Evolutionary conservation across 2,329 filamentous ascomycete species (phyloP).

Genomic region (Pleomassaria siparia): DNA sequence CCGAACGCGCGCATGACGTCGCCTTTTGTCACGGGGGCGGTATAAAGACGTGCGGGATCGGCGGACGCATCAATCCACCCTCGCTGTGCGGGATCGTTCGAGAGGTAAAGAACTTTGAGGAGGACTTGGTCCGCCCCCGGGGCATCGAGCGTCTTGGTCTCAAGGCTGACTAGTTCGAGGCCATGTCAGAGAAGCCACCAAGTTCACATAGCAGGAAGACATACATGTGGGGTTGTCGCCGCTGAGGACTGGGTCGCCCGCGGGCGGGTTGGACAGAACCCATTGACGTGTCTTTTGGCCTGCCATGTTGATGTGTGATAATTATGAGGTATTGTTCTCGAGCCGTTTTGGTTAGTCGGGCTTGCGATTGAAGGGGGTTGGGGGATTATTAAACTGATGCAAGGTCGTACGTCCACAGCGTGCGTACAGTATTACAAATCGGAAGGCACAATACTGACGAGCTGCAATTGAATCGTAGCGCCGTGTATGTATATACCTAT

Average conservation of each 20-base stretch:
- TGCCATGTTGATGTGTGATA: constrained; percentile 23
- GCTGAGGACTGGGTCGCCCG: constrained; percentile 35
- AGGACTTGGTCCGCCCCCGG: constrained; percentile 47
- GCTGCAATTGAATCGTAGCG: background rate
- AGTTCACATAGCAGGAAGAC: background rate
- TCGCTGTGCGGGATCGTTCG: constrained; percentile 57
- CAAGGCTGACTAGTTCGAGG: constrained; percentile 37
- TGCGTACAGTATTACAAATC: too few species aligned
- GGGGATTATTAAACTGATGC: too few species aligned
- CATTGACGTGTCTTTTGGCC: constrained; percentile 45
- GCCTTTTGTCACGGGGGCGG: constrained; percentile 47
- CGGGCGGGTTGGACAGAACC: constrained; percentile 47
- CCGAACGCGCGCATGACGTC: constrained; percentile 64
- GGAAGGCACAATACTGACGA: too few species aligned
- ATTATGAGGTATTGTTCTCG: too few species aligned
- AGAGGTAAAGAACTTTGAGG: constrained; percentile 50
- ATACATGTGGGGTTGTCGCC: constrained; percentile 38
- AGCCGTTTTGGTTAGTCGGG: too few species aligned
- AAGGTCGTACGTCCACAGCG: too few species aligned
- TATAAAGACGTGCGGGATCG: constrained; percentile 50
- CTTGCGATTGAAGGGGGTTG: background rate
- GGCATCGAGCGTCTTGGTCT: constrained; percentile 36
- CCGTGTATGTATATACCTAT: too few species aligned
- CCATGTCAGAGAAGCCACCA: too few species aligned
- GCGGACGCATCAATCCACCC: constrained; percentile 50